These are phyloP conservation scores for Conticribra guillardii DNA, from an alignment of 108 stramenopile genomes.

Conservation along the genomic window DNA sequence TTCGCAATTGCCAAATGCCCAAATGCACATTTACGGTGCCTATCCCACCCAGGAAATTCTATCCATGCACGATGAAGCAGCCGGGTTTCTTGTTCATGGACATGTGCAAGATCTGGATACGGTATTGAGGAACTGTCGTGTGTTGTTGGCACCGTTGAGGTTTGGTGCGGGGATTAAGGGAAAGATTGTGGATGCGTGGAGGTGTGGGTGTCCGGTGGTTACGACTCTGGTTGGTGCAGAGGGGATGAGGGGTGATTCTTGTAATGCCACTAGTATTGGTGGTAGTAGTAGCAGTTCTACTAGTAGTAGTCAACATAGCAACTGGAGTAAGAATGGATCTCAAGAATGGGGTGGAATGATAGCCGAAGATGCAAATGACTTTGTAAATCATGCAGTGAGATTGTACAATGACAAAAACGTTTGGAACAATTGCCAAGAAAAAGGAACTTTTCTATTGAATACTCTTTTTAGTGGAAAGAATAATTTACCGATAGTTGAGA, in stretches of 20 bases:
- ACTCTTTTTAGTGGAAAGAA: slow-evolving; percentile 26
- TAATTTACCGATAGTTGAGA: slow-evolving; percentile 37
- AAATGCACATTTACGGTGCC: slow-evolving; percentile 68
- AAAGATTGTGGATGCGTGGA: slow-evolving; percentile 85
- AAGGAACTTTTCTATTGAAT: slow-evolving; percentile 37
- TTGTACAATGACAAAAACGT: slow-evolving; percentile 36
- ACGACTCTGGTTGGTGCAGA: slow-evolving; percentile 80
- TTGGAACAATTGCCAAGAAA: slow-evolving; percentile 33
- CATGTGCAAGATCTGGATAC: slow-evolving; percentile 43
- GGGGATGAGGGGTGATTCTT: slow-evolving; percentile 50
- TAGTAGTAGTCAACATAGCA: no score
- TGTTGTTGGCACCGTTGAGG: slow-evolving; percentile 77
- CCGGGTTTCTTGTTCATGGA: slow-evolving; percentile 70
- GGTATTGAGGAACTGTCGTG: slow-evolving; percentile 40
- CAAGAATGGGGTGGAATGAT: slow-evolving; percentile 56
- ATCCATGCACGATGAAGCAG: slow-evolving; percentile 30
- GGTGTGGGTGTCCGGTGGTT: slow-evolving; percentile 71
- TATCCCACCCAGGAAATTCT: slow-evolving; percentile 52
- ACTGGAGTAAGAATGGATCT: not conserved
- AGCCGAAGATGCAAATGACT: slow-evolving; percentile 44
- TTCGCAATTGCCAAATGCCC: slow-evolving; percentile 45
- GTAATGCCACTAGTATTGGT: not conserved
- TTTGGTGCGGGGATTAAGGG: slow-evolving; percentile 90
- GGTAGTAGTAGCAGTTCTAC: no score
- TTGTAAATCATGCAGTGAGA: slow-evolving; percentile 54